Base-by-base conservation (phyloP, 805 yeast genomes). In the Monosporozyma yasuniensis region DNA sequence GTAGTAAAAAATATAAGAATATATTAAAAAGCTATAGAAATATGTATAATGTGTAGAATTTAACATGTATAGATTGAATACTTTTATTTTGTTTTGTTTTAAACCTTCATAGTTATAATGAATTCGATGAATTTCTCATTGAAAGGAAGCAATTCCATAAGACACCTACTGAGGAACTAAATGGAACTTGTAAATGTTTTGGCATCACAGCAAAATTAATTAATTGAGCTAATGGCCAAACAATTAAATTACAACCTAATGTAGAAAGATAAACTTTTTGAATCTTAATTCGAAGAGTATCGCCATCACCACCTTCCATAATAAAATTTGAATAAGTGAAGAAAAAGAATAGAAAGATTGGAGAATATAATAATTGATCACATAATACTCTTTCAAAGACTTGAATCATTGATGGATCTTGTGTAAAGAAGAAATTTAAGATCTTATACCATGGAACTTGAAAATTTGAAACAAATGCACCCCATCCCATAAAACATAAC, bases 81-180 rank as follows among this genome's bases (percentile, higher is more conserved):
- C n/a, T n/a, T n/a, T n/a, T n/a, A n/a, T n/a, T n/a, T n/a, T n/a
- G n/a, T n/a, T n/a, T n/a, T n/a, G n/a, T n/a, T n/a, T n/a, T n/a
- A n/a, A 10, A 22, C 6, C 8, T 16, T 44, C 10, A n/a, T 16
- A 5, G 14, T 46, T 32, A 47, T 34, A 45, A 28, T n/a, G 58
- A 57, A 44, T 61, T 61, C 1, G 74, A 67, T 3, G 87, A 82
- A 57, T 87, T 87, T 59, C 86, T 74, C 77, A 87, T 80, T 0
- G 96, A 88, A 46, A 91, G 70, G 69, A 85, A 90, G 48, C 96
- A 89, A 63, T 93, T 91, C 98, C 99, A 91, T 35, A 91, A 70
- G 18, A 91, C 95, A 27, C 96, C 91, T 5, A 93, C 72, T 18
- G 86, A 72, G 8, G 93, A 84, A 49, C 95, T 83, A 64, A 93